Evolutionary conservation across 176 grass and related monocot genomes (phyloP), one percentile per base, ranked within the genome.

Genomic region (Avena insularis): DNA sequence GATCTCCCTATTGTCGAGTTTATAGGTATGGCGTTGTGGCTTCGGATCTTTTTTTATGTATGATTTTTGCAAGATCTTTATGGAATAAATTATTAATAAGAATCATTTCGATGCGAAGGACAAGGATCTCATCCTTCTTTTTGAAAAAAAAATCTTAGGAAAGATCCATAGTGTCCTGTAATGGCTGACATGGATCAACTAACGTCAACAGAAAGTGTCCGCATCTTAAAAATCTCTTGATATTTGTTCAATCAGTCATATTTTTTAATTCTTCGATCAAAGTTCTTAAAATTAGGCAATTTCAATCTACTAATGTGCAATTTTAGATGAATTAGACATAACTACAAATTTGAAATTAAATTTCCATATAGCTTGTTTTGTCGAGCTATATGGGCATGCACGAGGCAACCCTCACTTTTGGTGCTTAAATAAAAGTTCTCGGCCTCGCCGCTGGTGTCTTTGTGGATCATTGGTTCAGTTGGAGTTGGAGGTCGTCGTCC

Each of bases 381-480:
- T 35, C 64, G 64, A 67, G 12, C 1, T 66, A 15, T 35, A 66
- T 65, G 25, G 11, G 40, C 40, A 15, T 12, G 29, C 64, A 43
- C 40, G 6, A 66, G 63, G 23, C 25, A 65, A 33, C 62, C 12
- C 62, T 31, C 23, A 65, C 25, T 65, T 65, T 65, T 65, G 25
- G 62, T 23, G 46, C n/a, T 74, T 49, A 45, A 47, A 21, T 2
- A 49, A 71, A 75, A 51, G 25, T 5, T 77, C 27, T 55, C 25
- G 1, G 49, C 49, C 74, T 20, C 25, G 19, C 25, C 19, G 27
- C 8, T 55, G 13, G n/a, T 31, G 74, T 33, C 47, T 25, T 19
- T 2, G 19, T 17, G 25, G 17, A 64, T 80, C 83, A 62, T n/a
- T 67, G 71, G 58, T 70, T 90, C 12, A 9, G 25, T 58, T 8